Evolutionary conservation across 129 eudicot species (phyloP).

Genomic region (Flaveria trinervia): DNA sequence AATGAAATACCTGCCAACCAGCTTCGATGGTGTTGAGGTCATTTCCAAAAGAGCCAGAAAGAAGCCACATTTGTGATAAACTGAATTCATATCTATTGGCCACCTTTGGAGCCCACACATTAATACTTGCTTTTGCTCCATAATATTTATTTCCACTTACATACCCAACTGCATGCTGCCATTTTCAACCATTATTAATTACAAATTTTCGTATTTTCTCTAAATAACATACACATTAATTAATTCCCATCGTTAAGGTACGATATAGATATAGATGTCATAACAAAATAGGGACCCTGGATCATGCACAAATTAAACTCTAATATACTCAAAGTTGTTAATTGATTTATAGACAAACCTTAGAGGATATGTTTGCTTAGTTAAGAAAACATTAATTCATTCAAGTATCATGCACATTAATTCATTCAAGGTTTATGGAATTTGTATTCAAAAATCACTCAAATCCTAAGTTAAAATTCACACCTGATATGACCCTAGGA

Average conservation of each 20-base stretch:
- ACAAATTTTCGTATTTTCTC: neutral
- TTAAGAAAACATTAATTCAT: neutral
- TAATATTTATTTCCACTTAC: constrained; percentile 83
- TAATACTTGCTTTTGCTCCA: constrained; percentile 97
- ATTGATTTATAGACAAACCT: no score
- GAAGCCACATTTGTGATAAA: constrained; percentile 91
- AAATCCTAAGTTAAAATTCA: no score
- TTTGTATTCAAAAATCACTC: neutral
- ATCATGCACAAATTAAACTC: neutral
- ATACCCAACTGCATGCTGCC: constrained; percentile 97
- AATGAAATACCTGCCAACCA: constrained; percentile 83
- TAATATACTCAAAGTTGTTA: no score
- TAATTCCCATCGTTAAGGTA: neutral
- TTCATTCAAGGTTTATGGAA: neutral
- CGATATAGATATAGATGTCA: neutral
- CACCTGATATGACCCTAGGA: no score
- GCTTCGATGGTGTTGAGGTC: constrained; percentile 99
- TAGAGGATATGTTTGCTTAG: neutral
- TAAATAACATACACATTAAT: neutral
- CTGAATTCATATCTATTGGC: constrained; percentile 85
- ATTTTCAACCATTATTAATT: constrained; percentile 27
- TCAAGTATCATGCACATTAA: neutral
- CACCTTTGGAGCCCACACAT: constrained; percentile 95
- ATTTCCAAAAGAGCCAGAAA: constrained; percentile 87
- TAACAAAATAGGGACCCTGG: neutral